phyloP scores from a whole-genome alignment of 495 filamentous ascomycete genomes.

The Platismatia glauca region DNA sequence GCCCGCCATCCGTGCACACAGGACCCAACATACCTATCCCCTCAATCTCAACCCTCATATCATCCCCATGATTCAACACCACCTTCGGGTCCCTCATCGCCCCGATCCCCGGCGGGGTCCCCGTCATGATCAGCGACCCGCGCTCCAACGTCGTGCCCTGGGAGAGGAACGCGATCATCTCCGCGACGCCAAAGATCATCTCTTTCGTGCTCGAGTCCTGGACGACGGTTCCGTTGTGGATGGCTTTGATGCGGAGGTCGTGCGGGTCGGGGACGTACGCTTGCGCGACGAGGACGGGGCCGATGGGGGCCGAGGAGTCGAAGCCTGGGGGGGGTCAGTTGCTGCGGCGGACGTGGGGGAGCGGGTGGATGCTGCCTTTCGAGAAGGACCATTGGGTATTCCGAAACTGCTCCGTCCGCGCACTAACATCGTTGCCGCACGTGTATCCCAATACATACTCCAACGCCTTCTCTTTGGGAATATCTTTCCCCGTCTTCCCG shows the following conservation, averaged over 20 bases:
- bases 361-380: conserved; percentile 27
- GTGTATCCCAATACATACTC: conserved; percentile 39
- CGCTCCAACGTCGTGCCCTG: conserved; percentile 66
- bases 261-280: conserved; percentile 32
- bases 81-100: conserved; percentile 47
- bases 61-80: conserved; percentile 50
- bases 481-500: conserved; percentile 34
- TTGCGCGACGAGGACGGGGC: conserved; percentile 34
- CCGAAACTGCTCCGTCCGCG: conserved; percentile 30
- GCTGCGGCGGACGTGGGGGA: background rate
- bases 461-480: conserved; percentile 33
- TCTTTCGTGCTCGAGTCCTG: conserved; percentile 67
- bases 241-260: conserved; percentile 24
- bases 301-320: conserved; percentile 19
- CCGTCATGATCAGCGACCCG: conserved; percentile 75
- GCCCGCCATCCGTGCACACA: conserved; percentile 18
- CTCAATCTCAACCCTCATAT: conserved; percentile 49
- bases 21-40: conserved; percentile 29
- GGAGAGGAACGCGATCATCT: conserved; percentile 64
- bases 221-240: conserved; percentile 53
- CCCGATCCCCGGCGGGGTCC: conserved; percentile 47
- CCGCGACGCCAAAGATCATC: conserved; percentile 68
- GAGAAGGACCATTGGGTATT: conserved; percentile 37
- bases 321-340: background rate
- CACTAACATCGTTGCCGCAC: conserved; percentile 35